Conservation (phyloP, 2,329 filamentous ascomycete species). For the Colletotrichum destructivum region DNA sequence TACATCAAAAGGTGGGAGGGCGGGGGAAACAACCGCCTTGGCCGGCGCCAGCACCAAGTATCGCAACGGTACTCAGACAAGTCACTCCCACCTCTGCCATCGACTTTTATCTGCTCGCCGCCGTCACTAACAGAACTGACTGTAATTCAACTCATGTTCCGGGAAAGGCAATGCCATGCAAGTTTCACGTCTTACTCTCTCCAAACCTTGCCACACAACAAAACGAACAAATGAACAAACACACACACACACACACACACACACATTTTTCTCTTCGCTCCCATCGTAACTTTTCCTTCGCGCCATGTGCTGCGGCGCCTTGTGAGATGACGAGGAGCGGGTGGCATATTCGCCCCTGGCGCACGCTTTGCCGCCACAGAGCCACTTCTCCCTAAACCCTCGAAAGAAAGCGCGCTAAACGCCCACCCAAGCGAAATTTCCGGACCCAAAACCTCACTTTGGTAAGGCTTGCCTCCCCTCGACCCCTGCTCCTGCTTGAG, state of each 20-base stretch:
- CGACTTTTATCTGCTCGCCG: neutral
- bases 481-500: neutral
- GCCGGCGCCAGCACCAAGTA: conserved; percentile 1
- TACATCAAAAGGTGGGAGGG: conserved; percentile 20
- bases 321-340: neutral
- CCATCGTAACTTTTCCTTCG: too few species aligned
- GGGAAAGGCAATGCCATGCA: neutral
- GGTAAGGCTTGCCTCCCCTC: neutral
- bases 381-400: conserved; percentile 10
- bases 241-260: too few species aligned
- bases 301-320: neutral
- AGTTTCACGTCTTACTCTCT: neutral
- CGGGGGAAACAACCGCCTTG: conserved; percentile 21
- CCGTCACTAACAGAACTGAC: neutral
- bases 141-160: neutral
- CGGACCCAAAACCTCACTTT: conserved; percentile 20
- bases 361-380: neutral
- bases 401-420: conserved; percentile 24
- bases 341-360: neutral
- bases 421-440: conserved; percentile 23
- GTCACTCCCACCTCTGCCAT: conserved; percentile 8
- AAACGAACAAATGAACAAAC: too few species aligned
- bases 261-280: neutral
- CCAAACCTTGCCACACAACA: conserved; percentile 3
- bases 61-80: conserved; percentile 21